Evolutionary conservation across 495 filamentous ascomycete genomes (phyloP), one percentile per base, ranked within the genome.

Genomic region (Thozetella sp.): DNA sequence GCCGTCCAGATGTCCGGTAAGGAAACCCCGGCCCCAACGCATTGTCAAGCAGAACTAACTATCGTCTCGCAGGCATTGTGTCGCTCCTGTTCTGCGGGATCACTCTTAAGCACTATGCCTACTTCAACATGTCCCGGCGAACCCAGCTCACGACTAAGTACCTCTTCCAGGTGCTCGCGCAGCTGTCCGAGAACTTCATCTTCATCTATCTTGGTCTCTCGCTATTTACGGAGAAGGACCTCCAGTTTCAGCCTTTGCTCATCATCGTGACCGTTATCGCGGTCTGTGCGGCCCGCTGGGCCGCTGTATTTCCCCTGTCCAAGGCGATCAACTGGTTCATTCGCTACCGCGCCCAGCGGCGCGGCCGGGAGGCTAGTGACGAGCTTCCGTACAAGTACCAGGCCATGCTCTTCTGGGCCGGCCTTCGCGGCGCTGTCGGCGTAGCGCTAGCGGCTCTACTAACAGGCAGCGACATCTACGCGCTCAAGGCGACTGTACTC

Each of bases 41-140:
- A n/a, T 11, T 13, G 11, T 13, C 64, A 68, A 55, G 76, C 4
- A 61, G 0, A 20, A 34, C 6, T 45, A 20, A 56, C 66, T 19
- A 66, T 6, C 23, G 52, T 55, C 30, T n/a, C 19, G 51, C 64
- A 98, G 94, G 95, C 58, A 99, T 99, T 65, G 95, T 99, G 55
- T 95, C 95, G 19, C 83, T 99, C 57, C 79, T 99, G 12, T 98
- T 99, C 78, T 98, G 96, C 72, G 95, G 95, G 26, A 99, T 99
- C 60, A 97, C 95, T 9, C 82, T 99, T 30, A 99, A 99, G 72
- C 95, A 99, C 72, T 98, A 99, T 67, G 95, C 95, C 45, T 99
- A 99, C 79, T 97, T 97, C 80, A 99, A 99, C 77, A 99, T 99
- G 95, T 99, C 95, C 25, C 89, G 95, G 46, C 89, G 95, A 46